Conservation (phyloP, 164 flowering plant genomes). For the Vitis cinerea region DNA sequence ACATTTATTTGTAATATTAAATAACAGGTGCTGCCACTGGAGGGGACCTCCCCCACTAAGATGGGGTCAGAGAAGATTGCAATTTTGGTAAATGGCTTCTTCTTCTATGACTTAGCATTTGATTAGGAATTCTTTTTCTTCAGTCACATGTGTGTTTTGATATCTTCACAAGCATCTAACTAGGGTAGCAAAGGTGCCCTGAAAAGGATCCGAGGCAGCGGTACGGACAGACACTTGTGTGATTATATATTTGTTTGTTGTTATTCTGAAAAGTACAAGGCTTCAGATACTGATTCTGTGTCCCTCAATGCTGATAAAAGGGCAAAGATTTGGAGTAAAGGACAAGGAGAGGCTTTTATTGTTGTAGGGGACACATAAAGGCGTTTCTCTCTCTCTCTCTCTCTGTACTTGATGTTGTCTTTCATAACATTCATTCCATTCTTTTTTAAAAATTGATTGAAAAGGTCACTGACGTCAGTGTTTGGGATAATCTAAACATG, state of each 20-base stretch:
- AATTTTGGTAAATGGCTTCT: background rate
- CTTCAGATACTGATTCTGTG: conserved; percentile 14
- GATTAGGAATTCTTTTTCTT: background rate
- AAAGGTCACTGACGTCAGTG: conserved; percentile 16
- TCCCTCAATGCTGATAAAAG: background rate
- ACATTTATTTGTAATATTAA: too few relatives aligned
- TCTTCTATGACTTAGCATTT: background rate
- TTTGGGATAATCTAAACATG: conserved; percentile 11
- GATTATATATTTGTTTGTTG: conserved; percentile 5
- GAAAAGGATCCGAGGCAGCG: background rate
- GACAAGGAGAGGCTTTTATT: conserved; percentile 17
- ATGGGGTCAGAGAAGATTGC: background rate
- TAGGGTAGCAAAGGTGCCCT: conserved; percentile 8
- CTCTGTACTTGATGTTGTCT: background rate
- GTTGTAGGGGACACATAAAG: background rate
- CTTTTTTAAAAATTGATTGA: background rate
- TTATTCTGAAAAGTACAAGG: conserved; percentile 12
- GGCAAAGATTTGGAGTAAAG: conserved; percentile 1
- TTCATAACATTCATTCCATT: background rate
- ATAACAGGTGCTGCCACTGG: background rate
- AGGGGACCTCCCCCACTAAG: background rate
- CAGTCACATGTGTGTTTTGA: conserved; percentile 4
- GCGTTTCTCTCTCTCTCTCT: background rate
- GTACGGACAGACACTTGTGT: conserved; percentile 3
- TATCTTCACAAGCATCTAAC: conserved; percentile 2